phyloP scores from a whole-genome alignment of 139 green algal species.

The Coelastrella sp. region DNA sequence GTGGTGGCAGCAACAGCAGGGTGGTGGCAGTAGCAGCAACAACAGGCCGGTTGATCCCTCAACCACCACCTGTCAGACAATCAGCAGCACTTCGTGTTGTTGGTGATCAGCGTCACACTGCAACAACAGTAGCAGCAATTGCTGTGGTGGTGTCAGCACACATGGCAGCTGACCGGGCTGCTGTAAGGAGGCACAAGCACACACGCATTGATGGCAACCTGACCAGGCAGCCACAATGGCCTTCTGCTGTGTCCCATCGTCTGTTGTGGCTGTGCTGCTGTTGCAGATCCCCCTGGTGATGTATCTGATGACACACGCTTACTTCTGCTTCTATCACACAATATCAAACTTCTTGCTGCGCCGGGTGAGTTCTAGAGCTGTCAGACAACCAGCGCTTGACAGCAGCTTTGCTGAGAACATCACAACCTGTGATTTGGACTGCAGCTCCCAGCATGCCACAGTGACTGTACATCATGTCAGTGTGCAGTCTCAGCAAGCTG shows the following conservation, averaged over 20 bases:
- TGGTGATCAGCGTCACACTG: background rate
- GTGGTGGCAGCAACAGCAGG: background rate
- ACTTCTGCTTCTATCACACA: constrained; percentile 99
- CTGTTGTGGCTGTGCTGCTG: constrained; percentile 7
- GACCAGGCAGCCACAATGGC: background rate
- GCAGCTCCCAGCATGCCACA: too few species aligned
- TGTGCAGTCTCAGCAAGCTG: too few species aligned
- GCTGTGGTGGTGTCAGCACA: too few species aligned
- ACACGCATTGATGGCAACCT: too few species aligned
- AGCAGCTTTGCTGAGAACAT: too few species aligned
- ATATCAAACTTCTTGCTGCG: constrained; percentile 93
- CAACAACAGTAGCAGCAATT: too few species aligned
- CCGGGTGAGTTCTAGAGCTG: constrained; percentile 52
- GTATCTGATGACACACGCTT: constrained; percentile 98
- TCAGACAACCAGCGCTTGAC: too few species aligned
- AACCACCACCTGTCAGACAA: background rate
- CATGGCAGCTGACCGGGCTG: too few species aligned
- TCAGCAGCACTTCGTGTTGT: background rate
- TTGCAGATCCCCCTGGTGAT: constrained; percentile 93
- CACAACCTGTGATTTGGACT: too few species aligned
- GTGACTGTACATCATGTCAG: too few species aligned
- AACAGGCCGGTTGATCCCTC: too few species aligned
- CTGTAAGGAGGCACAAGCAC: too few species aligned
- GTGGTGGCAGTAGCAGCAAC: background rate
- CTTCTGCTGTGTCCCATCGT: background rate